Percentiles rank a stretch among this genome's conserved stretches.
These are phyloP conservation scores for Ogataea henricii DNA, from an alignment of 805 yeast species.

Conservation along the genomic window DNA sequence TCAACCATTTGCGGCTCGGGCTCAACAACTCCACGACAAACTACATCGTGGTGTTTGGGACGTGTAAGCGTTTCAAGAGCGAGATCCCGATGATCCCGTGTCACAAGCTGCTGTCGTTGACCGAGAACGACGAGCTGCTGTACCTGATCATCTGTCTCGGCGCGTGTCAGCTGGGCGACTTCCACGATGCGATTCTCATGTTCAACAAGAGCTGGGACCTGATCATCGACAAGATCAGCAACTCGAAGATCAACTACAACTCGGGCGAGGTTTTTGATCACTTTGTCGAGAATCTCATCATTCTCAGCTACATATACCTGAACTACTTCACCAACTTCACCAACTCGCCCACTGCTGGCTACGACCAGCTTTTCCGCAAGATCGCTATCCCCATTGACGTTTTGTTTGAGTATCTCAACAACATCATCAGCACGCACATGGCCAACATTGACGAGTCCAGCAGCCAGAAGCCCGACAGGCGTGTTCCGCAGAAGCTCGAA, in stretches of 20 bases:
- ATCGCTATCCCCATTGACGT: constrained; percentile 44
- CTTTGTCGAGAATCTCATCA: constrained; percentile 47
- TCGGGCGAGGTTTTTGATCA: constrained; percentile 34
- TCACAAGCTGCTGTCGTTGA: constrained; percentile 26
- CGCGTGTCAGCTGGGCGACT: constrained; percentile 38
- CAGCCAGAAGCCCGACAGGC: not conserved
- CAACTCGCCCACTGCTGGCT: constrained; percentile 15
- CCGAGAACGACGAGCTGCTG: constrained; percentile 41
- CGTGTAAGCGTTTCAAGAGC: constrained; percentile 18
- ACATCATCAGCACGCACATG: constrained; percentile 45
- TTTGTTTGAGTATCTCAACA: constrained; percentile 51
- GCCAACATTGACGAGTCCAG: constrained; percentile 30
- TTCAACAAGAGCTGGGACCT: constrained; percentile 49
- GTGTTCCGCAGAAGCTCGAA: constrained; percentile 20
- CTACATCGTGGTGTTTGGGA: constrained; percentile 27
- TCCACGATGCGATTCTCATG: constrained; percentile 37
- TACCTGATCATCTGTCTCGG: constrained; percentile 51
- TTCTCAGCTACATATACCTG: constrained; percentile 46
- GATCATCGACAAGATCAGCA: constrained; percentile 31
- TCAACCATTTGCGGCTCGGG: constrained; percentile 24
- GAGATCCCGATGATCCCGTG: constrained; percentile 25
- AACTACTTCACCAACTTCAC: constrained; percentile 38
- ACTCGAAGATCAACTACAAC: constrained; percentile 34
- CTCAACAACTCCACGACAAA: constrained; percentile 29
- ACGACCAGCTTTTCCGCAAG: constrained; percentile 17